phyloP scores from a whole-genome alignment of 371 early-diverging fungal genomes.

The Choanephora cucurbitarum region DNA sequence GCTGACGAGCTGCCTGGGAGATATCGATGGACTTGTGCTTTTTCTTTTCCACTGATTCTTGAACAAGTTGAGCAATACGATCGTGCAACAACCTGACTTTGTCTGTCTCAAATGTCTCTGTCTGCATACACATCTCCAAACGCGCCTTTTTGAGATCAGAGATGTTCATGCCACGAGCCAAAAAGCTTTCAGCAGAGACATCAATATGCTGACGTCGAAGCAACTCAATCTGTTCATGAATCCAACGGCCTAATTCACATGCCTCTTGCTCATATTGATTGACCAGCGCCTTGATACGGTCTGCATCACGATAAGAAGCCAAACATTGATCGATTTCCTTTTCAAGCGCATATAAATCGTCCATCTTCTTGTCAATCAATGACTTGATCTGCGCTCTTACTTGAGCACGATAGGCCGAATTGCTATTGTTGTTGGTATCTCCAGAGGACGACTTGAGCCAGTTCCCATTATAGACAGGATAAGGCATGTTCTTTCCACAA shows the following conservation, averaged over 20 bases:
- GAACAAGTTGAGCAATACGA: constrained; percentile 33
- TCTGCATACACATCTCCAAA: constrained; percentile 14
- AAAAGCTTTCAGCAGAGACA: constrained; percentile 36
- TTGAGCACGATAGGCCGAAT: constrained; percentile 25
- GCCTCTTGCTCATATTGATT: constrained; percentile 37
- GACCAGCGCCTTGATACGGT: constrained; percentile 26
- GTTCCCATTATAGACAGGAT: constrained; percentile 32
- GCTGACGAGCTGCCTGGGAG: constrained; percentile 25
- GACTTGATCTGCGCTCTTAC: constrained; percentile 29
- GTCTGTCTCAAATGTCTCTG: constrained; percentile 32
- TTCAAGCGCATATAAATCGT: constrained; percentile 22
- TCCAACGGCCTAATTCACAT: constrained; percentile 33
- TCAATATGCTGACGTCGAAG: constrained; percentile 37
- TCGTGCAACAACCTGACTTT: constrained; percentile 37
- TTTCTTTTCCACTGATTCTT: constrained; percentile 28
- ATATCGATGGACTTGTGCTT: constrained; percentile 34
- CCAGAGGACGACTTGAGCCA: constrained; percentile 22
- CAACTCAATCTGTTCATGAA: constrained; percentile 29
- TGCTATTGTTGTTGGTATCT: background rate
- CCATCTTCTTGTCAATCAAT: constrained; percentile 34
- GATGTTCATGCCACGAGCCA: constrained; percentile 18
- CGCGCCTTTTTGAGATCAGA: constrained; percentile 25
- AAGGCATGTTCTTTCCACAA: constrained; percentile 34
- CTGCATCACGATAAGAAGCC: constrained; percentile 23
- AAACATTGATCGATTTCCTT: constrained; percentile 28